A percentile compares a stretch with the other conserved stretches of the same genome.
Conservation (phyloP, 1,284 basidiomycete species). For the Trametes hirsuta region DNA sequence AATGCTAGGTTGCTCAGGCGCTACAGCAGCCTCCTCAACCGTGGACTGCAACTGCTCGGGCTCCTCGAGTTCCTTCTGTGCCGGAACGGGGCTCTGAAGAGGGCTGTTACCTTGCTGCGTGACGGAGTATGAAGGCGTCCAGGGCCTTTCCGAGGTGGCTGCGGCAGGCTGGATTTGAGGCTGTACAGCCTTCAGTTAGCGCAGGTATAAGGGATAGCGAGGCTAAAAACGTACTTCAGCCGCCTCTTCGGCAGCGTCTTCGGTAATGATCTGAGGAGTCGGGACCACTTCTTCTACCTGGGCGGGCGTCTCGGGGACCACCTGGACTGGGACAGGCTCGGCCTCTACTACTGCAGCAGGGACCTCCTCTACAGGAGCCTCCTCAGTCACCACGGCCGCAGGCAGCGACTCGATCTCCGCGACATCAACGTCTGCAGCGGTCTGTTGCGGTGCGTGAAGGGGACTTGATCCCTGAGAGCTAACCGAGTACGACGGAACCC, state of each 20-base stretch:
- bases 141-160: constrained; percentile 13
- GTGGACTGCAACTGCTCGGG: no score
- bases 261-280: constrained; percentile 22
- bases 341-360: neutral
- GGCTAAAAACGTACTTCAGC: neutral
- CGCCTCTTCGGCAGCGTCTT: constrained; percentile 3
- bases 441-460: constrained; percentile 20
- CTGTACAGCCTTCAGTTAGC: neutral
- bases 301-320: neutral
- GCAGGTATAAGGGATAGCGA: no score
- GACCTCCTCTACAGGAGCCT: neutral
- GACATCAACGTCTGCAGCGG: constrained; percentile 26
- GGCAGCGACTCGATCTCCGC: constrained; percentile 25
- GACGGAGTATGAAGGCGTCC: constrained; percentile 32
- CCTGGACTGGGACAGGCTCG: neutral
- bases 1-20: no score
- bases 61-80: no score
- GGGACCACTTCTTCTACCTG: constrained; percentile 3
- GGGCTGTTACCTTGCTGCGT: no score
- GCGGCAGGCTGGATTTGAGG: constrained; percentile 14
- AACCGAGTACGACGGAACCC: constrained; percentile 29
- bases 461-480: constrained; percentile 23
- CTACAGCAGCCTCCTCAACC: no score
- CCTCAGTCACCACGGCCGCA: constrained; percentile 7
- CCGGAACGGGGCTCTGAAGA: no score